phyloP scores from a whole-genome alignment of 148 eudicot genomes.

The Silene latifolia region DNA sequence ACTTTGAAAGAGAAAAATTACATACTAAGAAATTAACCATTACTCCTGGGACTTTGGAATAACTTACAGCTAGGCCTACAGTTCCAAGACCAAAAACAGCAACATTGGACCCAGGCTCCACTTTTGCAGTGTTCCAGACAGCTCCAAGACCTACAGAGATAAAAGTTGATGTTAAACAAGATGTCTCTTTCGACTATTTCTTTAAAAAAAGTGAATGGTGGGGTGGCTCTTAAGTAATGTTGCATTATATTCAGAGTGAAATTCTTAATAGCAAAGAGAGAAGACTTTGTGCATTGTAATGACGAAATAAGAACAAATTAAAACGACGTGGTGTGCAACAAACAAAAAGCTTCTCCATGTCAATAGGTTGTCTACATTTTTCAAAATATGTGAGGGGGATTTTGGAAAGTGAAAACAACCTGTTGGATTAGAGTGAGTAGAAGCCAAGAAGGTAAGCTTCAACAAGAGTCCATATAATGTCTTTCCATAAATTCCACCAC shows the following conservation, averaged over 20 bases:
- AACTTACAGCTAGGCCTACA: constrained; percentile 92
- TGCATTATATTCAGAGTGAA: background rate
- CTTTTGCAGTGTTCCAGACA: constrained; percentile 99
- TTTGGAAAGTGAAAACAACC: too few species aligned
- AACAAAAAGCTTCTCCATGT: too few species aligned
- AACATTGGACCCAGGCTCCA: constrained; percentile 91
- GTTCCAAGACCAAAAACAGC: constrained; percentile 99
- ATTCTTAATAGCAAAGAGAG: background rate
- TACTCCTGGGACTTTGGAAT: background rate
- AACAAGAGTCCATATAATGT: too few species aligned
- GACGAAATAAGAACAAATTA: background rate
- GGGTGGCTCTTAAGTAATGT: background rate
- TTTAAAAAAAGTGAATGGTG: background rate
- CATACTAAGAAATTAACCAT: background rate
- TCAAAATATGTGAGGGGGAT: too few species aligned
- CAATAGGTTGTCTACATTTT: too few species aligned
- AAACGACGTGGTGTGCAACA: background rate
- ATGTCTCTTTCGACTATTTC: too few species aligned
- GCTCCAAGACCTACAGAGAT: constrained; percentile 79
- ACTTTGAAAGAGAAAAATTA: constrained; percentile 4
- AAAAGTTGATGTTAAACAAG: background rate
- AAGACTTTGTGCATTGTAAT: background rate
- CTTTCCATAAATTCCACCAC: too few species aligned
- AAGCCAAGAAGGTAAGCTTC: too few species aligned
- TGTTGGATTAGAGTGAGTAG: too few species aligned